Evolutionary conservation across 2,329 filamentous ascomycete genomes (phyloP), one percentile per base, ranked within the genome.

Genomic region (Fusarium buharicum): DNA sequence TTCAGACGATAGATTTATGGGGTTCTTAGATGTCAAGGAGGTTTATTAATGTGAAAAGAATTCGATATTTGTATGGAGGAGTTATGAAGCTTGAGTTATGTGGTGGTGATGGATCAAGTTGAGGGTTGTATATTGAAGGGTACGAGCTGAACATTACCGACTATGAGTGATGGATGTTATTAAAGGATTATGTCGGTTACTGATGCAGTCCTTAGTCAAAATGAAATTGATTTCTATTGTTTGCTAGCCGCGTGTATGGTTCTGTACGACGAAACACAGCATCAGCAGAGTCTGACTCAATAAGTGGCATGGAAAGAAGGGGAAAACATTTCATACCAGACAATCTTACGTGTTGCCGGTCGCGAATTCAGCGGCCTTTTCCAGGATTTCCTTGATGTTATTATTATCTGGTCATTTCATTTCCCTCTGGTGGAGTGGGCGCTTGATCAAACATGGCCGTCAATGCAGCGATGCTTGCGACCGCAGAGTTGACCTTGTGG

Each of bases 391-490:
- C 22, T 16, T 14, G 30, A 31, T 31, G 7, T 41, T 16, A n/a
- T 44, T 46, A 27, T 41, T 39, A 45, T 39, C 48, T 55, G 47
- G 31, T 47, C 37, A 37, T 48, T 37, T 39, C 37, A 37, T 48
- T 37, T 39, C 16, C 34, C 36, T 61, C 12, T 43, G 31, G 57
- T 62, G 57, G 59, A 62, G 33, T 24, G 41, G 60, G 60, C 60
- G 60, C 60, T 64, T 64, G 40, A 56, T 64, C 46, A 64, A 64
- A 64, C 60, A 39, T 61, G 43, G 34, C 18, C 55, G 11, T 64
- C 30, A 64, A 64, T 64, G 60, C 60, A 54, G 45, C 17, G 49
- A 60, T 45, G 31, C 33, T 36, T 48, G 55, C 38, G 60, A 61
- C 60, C 60, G 31, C 16, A 34, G 31, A 43, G 14, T 50, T 31